Evolutionary conservation across 805 yeast genomes (phyloP), one percentile per base, ranked within the genome.

Genomic region (Wickerhamomyces silvicola): DNA sequence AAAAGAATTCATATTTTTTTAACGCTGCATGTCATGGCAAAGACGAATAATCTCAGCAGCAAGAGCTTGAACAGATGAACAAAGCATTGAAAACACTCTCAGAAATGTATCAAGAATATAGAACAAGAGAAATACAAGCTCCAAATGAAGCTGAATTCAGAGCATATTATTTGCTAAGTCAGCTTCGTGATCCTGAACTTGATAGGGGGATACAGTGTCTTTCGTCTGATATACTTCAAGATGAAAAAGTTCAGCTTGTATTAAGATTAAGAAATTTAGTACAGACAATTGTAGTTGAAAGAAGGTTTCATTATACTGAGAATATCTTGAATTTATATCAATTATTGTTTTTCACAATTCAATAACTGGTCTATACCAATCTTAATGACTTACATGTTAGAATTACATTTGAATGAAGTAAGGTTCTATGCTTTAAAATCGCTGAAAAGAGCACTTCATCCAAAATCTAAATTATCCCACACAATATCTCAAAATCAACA

Each of bases 71-170:
- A 55, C 98, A 92, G 53, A 71, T 92, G 53, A 87, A 84, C 51
- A 92, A 92, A 49, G 83, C 96, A 0, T 56, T 92, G 28, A 95
- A 90, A 49, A 83, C 97, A 0, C 61, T 92, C 22, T 71, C 83
- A 3, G 96, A 92, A 51, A 83, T 87, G 52, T 92, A 92, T 50
- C 75, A 75, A 34, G 95, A 83, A 48, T 78, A 79, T 9, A 64
- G 94, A 27, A 73, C 78, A 18, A 68, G 70, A 37, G 90, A 87
- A 2, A 77, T 84, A 0, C 39, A 38, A 6, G 74, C 83, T 26
- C 83, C 87, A 0, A 84, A 86, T 46, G 97, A 92, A 57, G 83
- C 97, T 0, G 98, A 92, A 52, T 85, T 92, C 50, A 70, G 97
- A 45, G 88, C 95, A 0, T 92, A 88, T 53, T 81, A 86, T 35